These are phyloP conservation scores for Cinchona pubescens DNA, from an alignment of 257 asterid species.

Conservation along the genomic window DNA sequence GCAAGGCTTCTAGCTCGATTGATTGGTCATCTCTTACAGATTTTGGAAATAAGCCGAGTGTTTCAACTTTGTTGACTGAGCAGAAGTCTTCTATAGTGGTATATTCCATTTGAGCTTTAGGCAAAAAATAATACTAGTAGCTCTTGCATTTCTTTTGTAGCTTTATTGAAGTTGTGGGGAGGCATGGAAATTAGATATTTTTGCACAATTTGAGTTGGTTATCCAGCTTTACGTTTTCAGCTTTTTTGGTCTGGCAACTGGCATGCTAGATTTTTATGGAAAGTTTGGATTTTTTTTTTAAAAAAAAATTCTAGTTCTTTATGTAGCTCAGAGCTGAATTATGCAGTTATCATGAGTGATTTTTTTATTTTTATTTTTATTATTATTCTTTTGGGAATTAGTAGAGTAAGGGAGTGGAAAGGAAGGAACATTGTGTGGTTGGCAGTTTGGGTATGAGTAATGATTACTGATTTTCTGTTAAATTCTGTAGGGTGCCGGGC, in stretches of 20 bases:
- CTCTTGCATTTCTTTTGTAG: background rate
- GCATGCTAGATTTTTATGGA: background rate
- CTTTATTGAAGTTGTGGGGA: background rate
- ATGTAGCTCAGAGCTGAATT: background rate
- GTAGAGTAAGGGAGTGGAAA: background rate
- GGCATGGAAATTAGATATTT: background rate
- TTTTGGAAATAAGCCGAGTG: slow-evolving; percentile 8
- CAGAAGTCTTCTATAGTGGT: slow-evolving; percentile 26
- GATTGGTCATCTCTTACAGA: slow-evolving; percentile 17
- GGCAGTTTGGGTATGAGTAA: background rate
- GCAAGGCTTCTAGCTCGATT: slow-evolving; percentile 19
- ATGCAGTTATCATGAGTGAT: background rate
- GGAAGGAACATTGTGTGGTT: background rate
- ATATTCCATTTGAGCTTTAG: background rate
- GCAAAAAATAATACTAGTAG: background rate
- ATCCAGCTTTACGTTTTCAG: background rate
- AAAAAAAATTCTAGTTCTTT: background rate
- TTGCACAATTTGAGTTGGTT: background rate
- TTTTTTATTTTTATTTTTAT: background rate
- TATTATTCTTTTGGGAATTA: background rate
- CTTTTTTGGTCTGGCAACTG: background rate
- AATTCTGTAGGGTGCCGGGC: slow-evolving; percentile 75
- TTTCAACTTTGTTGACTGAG: slow-evolving; percentile 7
- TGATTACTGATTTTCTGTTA: background rate
- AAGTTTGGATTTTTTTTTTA: background rate